Base-by-base conservation (phyloP, 257 asterid species). In the Nicotiana attenuata region DNA sequence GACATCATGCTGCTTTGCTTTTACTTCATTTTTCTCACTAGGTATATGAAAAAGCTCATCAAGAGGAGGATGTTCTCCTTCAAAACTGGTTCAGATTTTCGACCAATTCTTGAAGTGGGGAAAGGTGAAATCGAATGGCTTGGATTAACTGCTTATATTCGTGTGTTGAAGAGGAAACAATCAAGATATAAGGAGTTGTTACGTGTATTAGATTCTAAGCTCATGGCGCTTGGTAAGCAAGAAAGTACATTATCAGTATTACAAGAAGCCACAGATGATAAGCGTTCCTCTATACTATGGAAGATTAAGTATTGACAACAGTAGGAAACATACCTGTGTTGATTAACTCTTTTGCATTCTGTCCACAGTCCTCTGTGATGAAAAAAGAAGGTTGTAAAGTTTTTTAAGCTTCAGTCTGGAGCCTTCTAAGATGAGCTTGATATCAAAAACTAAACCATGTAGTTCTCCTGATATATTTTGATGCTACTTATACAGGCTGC, bases 41-140 rank as follows among this genome's bases (percentile, higher is more conserved):
- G 98, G 91, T 90, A 91, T 87, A 91, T 93, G 98, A 78, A 84
- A 86, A 90, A 84, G 82, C 89, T 91, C 81, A 91, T 93, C 22
- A 91, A 77, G 87, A 87, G 81, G 86, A 95, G 88, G 89, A 90
- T 89, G 90, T 55, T 77, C 59, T 77, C 90, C 22, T 76, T 90
- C 77, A 63, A 55, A 24, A 15, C 35, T 26, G 90, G 77, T 63
- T 38, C 83, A 55, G 81, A 85, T 69, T 82, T 85, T 83, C 92
- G 87, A 82, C 99, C 97, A 4, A 86, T 85, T 80, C 86, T 89
- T 47, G 83, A 87, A 5, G 93, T 95, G 84, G 84, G 77, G 75
- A 90, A 83, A 84, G 76, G 67, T 81, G 98, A 95, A 52, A 81
- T 89, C 2, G 67, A 90, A 56, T 93, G 95, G 96, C 97, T 95